Evolutionary conservation across 306 rosid species (phyloP).

Genomic region (Vigna unguiculata): DNA sequence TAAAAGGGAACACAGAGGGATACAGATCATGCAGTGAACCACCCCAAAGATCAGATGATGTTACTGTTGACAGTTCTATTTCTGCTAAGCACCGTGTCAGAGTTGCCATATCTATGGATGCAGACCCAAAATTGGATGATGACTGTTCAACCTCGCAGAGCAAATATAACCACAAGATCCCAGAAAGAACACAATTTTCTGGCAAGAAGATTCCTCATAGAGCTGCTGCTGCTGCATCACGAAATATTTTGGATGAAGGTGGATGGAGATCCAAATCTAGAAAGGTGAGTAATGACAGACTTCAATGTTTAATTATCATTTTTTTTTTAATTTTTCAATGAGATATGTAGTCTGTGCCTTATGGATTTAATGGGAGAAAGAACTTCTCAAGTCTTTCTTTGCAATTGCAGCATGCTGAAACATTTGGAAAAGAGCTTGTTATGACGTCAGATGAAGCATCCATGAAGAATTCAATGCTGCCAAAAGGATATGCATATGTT

Average conservation of each 20-base stretch:
- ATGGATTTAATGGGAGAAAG: not conserved
- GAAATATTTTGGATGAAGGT: constrained; percentile 64
- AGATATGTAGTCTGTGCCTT: constrained; percentile 3
- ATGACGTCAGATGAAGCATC: constrained; percentile 99
- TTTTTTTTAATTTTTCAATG: not conserved
- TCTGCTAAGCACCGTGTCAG: constrained; percentile 67
- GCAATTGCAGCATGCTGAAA: constrained; percentile 71
- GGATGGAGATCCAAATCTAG: constrained; percentile 82
- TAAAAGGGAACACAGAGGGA: constrained; percentile 82
- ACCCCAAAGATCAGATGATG: constrained; percentile 89
- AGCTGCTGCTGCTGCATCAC: constrained; percentile 57
- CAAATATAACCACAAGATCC: constrained; percentile 54
- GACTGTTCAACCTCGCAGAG: constrained; percentile 85
- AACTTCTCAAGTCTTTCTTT: constrained; percentile 45
- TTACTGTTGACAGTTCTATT: constrained; percentile 86
- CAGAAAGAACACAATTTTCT: constrained; percentile 68
- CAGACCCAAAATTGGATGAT: constrained; percentile 82
- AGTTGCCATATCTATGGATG: constrained; percentile 67
- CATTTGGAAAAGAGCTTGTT: constrained; percentile 87
- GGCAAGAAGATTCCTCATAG: constrained; percentile 95
- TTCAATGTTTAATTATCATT: not conserved
- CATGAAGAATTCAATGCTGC: constrained; percentile 84
- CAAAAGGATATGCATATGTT: constrained; percentile 95
- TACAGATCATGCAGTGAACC: constrained; percentile 88
- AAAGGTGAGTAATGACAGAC: constrained; percentile 60